These are phyloP conservation scores for Leishmania tropica DNA, from an alignment of 208 protist genomes.

Conservation along the genomic window DNA sequence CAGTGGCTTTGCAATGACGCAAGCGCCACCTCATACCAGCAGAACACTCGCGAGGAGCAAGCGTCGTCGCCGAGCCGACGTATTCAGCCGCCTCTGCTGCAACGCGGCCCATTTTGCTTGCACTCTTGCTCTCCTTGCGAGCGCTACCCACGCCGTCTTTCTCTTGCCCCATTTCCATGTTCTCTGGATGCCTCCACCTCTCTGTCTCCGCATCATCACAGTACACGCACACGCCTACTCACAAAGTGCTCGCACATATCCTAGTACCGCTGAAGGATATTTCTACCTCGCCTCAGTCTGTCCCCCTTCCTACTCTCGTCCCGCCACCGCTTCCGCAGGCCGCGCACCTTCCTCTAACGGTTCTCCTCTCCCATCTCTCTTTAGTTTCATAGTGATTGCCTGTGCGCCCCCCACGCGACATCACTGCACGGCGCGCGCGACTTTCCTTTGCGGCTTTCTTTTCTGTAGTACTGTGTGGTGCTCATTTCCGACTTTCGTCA, in stretches of 20 bases:
- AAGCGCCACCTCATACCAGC: not conserved
- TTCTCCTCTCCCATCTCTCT: not conserved
- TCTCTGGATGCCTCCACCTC: not conserved
- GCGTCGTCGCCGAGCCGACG: not conserved
- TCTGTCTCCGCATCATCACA: not conserved
- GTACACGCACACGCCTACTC: not conserved
- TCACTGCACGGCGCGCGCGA: not conserved
- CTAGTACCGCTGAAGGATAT: not conserved
- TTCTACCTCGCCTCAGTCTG: not conserved
- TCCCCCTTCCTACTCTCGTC: not conserved
- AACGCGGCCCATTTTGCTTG: not conserved
- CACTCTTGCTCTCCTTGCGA: not conserved
- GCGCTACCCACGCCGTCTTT: not conserved
- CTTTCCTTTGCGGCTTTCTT: not conserved
- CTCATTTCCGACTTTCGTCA: not conserved
- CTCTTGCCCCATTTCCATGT: not conserved
- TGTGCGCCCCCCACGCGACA: not conserved
- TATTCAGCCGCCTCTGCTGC: not conserved
- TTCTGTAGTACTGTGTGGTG: not conserved
- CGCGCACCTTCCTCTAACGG: conserved; percentile 6
- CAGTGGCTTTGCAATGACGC: not conserved
- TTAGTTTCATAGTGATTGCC: not conserved
- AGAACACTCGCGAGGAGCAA: not conserved
- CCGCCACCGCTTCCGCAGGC: not conserved
- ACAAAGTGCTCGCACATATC: not conserved